Conservation (phyloP, 2,329 filamentous ascomycete species). For the Pseudocercospora macadamiae region DNA sequence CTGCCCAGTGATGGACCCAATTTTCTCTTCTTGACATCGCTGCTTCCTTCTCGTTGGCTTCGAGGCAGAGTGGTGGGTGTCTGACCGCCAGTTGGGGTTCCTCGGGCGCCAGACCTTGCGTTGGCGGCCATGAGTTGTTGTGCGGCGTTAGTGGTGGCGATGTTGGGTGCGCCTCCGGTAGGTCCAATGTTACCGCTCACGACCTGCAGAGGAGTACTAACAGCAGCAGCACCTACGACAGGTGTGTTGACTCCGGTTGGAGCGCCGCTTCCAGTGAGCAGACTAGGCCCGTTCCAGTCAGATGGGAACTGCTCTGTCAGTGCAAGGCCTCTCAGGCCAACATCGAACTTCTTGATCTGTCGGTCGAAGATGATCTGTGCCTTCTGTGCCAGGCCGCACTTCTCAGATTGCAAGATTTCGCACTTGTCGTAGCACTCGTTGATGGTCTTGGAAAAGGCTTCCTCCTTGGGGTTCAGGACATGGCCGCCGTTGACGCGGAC, state of each 20-base stretch:
- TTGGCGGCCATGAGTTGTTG: conserved; percentile 49
- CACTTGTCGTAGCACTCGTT: conserved; percentile 69
- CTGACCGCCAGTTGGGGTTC: conserved; percentile 21
- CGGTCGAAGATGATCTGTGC: conserved; percentile 64
- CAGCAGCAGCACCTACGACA: conserved; percentile 23
- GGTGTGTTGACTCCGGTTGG: conserved; percentile 35
- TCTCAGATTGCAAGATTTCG: conserved; percentile 73
- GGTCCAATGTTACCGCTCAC: conserved; percentile 58
- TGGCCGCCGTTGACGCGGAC: conserved; percentile 77
- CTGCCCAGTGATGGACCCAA: conserved; percentile 57
- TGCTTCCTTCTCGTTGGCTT: conserved; percentile 43
- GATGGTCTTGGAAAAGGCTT: conserved; percentile 66
- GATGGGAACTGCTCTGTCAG: conserved; percentile 62
- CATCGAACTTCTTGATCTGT: conserved; percentile 64
- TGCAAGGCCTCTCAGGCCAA: conserved; percentile 63
- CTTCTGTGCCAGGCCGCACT: conserved; percentile 70
- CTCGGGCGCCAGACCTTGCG: conserved; percentile 23
- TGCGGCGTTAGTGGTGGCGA: conserved; percentile 56
- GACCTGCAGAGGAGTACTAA: conserved; percentile 54
- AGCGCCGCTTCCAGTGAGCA: conserved; percentile 50
- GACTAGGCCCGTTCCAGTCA: conserved; percentile 62
- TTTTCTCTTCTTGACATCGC: conserved; percentile 59
- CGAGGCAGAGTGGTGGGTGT: conserved; percentile 31
- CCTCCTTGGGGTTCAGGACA: conserved; percentile 74
- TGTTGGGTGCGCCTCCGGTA: conserved; percentile 53